Evolutionary conservation across 2,329 filamentous ascomycete species (phyloP), one percentile per base, ranked within the genome.

Genomic region (Mycosphaerella sp.): DNA sequence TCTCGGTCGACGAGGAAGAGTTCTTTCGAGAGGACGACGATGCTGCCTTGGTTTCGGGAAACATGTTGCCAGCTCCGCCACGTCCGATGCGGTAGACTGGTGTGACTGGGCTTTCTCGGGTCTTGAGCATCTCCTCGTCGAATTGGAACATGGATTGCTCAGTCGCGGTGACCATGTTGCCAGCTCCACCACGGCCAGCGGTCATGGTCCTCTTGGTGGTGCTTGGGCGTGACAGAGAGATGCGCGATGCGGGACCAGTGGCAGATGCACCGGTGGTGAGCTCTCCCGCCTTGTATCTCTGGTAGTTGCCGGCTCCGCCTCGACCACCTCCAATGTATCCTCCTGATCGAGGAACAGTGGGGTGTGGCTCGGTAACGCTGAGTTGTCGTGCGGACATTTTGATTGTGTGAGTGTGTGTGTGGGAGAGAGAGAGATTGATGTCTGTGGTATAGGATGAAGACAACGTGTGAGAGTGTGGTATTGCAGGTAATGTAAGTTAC

Each of bases 81-180:
- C 81, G 74, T 39, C 81, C 81, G 56, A 83, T 77, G 65, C 82
- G 79, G 73, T 82, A 84, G 55, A 84, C 75, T 14, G 81, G 81
- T 2, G 80, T 79, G 10, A 37, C 41, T 21, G 57, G 56, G 39
- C 47, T 51, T 41, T 76, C 71, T 50, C 75, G 73, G 56, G 79
- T 70, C 52, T 75, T 75, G 59, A 79, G 75, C 45, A 84, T 74
- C 62, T 84, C 81, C 70, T 84, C 81, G 66, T 85, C 81, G 69
- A 87, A 87, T 67, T 76, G 78, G 74, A 84, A 84, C 66, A 84
- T 82, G 62, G 78, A 75, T 36, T 79, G 74, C 60, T 83, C 68
- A 53, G 68, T 66, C 53, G 75, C 45, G 76, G 68, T 62, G 74
- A 73, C 73, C 53, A 79, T 75, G 64, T 82, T 83, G 62, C 79